These are phyloP conservation scores for Cephalotrichum gorgonifer DNA, from an alignment of 2,329 filamentous ascomycete genomes.

Conservation along the genomic window DNA sequence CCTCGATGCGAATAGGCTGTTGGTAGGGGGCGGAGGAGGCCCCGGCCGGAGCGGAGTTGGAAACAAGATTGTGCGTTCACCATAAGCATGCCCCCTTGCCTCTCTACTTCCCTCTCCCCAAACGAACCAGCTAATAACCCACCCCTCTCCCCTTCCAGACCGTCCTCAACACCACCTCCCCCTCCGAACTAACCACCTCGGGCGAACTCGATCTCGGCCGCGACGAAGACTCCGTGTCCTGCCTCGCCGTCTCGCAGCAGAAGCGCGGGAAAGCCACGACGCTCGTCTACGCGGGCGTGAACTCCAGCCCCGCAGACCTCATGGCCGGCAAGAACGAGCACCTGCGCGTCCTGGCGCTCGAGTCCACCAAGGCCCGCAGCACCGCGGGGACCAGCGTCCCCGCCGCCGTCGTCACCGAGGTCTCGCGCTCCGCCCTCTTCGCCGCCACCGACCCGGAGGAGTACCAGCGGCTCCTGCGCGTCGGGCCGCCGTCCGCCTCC, in stretches of 20 bases:
- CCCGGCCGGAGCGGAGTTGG: conserved; percentile 70
- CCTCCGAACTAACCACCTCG: conserved; percentile 50
- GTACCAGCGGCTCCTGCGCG: conserved; percentile 50
- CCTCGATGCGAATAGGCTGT: conserved; percentile 60
- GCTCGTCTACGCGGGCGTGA: conserved; percentile 65
- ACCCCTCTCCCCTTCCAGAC: conserved; percentile 34
- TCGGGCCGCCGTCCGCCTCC: conserved; percentile 37
- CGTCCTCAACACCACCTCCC: conserved; percentile 59
- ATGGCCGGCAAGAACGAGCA: conserved; percentile 73
- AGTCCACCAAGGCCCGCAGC: conserved; percentile 23
- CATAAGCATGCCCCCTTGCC: neutral
- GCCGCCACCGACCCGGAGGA: conserved; percentile 34
- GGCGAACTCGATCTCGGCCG: conserved; percentile 69
- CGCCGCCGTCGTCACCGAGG: conserved; percentile 34
- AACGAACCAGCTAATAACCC: too few species aligned
- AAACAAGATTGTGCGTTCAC: conserved; percentile 68
- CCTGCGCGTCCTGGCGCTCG: conserved; percentile 64
- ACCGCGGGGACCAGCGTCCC: conserved; percentile 16
- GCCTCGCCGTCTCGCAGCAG: conserved; percentile 56
- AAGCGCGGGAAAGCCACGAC: conserved; percentile 43
- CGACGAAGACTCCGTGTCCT: conserved; percentile 83
- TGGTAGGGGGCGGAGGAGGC: conserved; percentile 83
- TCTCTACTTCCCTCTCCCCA: neutral
- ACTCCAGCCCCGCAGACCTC: conserved; percentile 64
- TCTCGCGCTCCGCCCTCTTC: conserved; percentile 44